A percentile compares a stretch with the other conserved stretches of the same genome.
phyloP scores from a whole-genome alignment of 345 rosid species.

The Eucalyptus pauciflora region DNA sequence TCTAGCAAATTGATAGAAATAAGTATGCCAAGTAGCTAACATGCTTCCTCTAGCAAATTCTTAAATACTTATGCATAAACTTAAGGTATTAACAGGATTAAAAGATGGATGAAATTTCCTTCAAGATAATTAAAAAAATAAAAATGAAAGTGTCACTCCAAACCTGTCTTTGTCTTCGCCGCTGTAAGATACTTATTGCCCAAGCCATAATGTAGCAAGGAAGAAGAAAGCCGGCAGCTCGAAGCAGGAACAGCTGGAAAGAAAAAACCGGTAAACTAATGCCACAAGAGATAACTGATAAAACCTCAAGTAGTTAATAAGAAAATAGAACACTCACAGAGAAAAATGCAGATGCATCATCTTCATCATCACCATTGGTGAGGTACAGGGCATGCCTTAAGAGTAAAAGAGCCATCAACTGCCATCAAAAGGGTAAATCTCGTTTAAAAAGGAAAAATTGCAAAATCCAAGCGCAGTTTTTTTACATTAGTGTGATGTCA shows the following conservation, averaged over 20 bases:
- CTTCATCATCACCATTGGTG: slow-evolving; percentile 60
- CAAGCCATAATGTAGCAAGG: slow-evolving; percentile 99
- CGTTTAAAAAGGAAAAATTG: neutral
- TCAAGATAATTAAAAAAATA: neutral
- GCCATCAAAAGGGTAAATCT: slow-evolving; percentile 1
- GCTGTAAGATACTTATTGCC: slow-evolving; percentile 92
- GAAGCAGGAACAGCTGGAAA: slow-evolving; percentile 77
- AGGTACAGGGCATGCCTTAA: slow-evolving; percentile 81
- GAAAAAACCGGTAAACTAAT: neutral
- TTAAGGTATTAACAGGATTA: neutral
- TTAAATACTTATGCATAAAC: neutral
- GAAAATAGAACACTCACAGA: slow-evolving; percentile 35
- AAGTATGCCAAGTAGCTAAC: neutral
- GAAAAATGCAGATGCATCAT: slow-evolving; percentile 80
- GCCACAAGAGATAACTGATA: neutral
- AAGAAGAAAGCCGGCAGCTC: slow-evolving; percentile 90
- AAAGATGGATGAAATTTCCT: neutral
- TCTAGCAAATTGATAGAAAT: neutral
- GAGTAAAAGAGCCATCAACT: slow-evolving; percentile 94
- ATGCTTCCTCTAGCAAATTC: neutral
- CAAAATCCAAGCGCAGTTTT: neutral
- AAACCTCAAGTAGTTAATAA: neutral
- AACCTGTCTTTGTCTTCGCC: slow-evolving; percentile 92
- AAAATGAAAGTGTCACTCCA: neutral
- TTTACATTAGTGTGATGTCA: neutral